Conservation (phyloP, 2,329 filamentous ascomycete genomes). For the Ceratocystis albifundus region DNA sequence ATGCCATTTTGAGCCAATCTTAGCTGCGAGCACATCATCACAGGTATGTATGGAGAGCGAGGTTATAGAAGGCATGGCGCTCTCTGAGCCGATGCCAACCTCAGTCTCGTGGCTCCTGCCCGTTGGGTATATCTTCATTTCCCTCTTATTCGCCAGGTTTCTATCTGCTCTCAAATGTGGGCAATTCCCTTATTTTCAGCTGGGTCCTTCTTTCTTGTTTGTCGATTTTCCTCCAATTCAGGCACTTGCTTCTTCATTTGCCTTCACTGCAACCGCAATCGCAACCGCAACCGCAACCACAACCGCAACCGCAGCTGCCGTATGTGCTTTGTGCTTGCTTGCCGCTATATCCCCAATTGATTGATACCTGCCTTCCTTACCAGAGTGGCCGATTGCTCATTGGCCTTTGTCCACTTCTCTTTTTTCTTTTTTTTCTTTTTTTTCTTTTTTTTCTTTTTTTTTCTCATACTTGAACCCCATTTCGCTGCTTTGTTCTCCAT, state of each 20-base stretch:
- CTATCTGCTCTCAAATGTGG: neutral
- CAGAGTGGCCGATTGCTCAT: neutral
- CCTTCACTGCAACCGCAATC: neutral
- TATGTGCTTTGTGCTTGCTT: neutral
- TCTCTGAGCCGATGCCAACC: neutral
- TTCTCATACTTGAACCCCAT: slow-evolving; percentile 1
- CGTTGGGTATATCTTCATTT: neutral
- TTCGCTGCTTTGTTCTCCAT: neutral
- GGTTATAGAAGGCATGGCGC: neutral
- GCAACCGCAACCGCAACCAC: too few relatives aligned
- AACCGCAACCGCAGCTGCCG: neutral
- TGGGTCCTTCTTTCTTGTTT: neutral
- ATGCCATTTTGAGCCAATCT: slow-evolving; percentile 9
- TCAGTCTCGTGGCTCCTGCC: neutral
- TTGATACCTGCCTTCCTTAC: neutral
- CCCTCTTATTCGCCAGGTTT: slow-evolving; percentile 1
- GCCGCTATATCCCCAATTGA: slow-evolving; percentile 1
- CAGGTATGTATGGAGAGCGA: neutral
- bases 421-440: too few relatives aligned
- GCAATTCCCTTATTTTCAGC: neutral
- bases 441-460: too few relatives aligned
- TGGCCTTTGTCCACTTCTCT: neutral
- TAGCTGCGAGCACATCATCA: slow-evolving; percentile 11
- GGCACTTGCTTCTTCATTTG: neutral
- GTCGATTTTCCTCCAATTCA: slow-evolving; percentile 3